Evolutionary conservation across 2,329 filamentous ascomycete genomes (phyloP).

Genomic region (Botryosphaeria agaves): DNA sequence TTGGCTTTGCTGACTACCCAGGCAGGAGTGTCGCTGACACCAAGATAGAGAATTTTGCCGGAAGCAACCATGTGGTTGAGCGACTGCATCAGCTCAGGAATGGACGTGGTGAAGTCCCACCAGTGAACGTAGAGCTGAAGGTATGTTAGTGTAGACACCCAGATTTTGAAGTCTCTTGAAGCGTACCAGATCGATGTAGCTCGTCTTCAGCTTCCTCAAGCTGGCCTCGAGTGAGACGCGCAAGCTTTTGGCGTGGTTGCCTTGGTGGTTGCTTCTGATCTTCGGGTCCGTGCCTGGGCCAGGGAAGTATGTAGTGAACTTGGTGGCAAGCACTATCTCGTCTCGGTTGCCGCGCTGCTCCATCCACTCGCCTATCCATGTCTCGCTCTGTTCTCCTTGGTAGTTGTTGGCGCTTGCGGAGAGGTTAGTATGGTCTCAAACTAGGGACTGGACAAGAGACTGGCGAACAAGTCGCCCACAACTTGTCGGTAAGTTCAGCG

Average conservation of each 20-base stretch:
- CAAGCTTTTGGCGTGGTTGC: constrained; percentile 21
- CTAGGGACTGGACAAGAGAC: too few relatives aligned
- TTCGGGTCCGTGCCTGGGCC: constrained; percentile 11
- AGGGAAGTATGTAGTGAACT: constrained; percentile 26
- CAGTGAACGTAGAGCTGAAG: constrained; percentile 23
- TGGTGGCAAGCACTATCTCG: constrained; percentile 37
- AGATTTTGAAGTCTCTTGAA: neutral
- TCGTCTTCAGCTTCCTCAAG: constrained; percentile 23
- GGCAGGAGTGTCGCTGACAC: constrained; percentile 50
- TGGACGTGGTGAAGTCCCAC: constrained; percentile 39
- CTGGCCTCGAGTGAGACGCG: constrained; percentile 19
- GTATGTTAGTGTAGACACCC: neutral
- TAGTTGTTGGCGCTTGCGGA: constrained; percentile 30
- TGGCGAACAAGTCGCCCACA: too few relatives aligned
- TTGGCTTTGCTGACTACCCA: constrained; percentile 52
- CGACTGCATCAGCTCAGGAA: constrained; percentile 51
- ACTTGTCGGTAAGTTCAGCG: too few relatives aligned
- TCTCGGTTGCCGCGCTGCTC: constrained; percentile 24
- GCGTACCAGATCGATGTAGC: constrained; percentile 17
- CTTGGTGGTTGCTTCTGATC: constrained; percentile 23
- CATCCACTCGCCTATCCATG: constrained; percentile 35
- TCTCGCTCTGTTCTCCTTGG: constrained; percentile 29
- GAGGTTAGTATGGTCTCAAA: too few relatives aligned
- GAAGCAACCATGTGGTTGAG: constrained; percentile 41
- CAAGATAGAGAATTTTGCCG: constrained; percentile 51